Conservation (phyloP, 106 monocot genomes). For the Ottelia alismoides region DNA sequence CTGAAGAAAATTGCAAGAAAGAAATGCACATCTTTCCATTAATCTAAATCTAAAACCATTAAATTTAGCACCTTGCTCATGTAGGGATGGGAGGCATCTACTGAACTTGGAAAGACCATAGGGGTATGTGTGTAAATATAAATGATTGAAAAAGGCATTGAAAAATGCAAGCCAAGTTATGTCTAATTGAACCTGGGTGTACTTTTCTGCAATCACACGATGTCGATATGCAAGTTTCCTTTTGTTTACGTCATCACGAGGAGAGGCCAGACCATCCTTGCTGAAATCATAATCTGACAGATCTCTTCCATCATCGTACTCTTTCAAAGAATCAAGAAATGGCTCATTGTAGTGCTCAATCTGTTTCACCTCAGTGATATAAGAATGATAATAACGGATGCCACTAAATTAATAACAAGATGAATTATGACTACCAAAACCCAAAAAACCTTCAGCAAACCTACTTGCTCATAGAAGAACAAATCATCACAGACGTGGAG, state of each 20-base stretch:
- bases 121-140: too few relatives aligned
- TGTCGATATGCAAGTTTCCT: conserved; percentile 86
- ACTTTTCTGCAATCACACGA: conserved; percentile 66
- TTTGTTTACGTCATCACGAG: conserved; percentile 65
- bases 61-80: too few relatives aligned
- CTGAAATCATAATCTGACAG: conserved; percentile 80
- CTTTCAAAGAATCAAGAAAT: conserved; percentile 37
- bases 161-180: too few relatives aligned
- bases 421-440: too few relatives aligned
- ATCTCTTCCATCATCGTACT: conserved; percentile 83
- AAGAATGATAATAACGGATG: too few relatives aligned
- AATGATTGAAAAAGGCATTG: too few relatives aligned
- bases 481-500: conserved; percentile 74
- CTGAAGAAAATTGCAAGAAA: too few relatives aligned
- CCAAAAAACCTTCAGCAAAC: not conserved
- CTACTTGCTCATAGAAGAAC: conserved; percentile 85
- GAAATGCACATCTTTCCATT: too few relatives aligned
- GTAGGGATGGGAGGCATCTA: too few relatives aligned
- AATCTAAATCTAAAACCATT: too few relatives aligned
- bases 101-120: too few relatives aligned
- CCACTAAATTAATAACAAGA: too few relatives aligned
- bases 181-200: conserved; percentile 56
- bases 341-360: conserved; percentile 88
- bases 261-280: conserved; percentile 45
- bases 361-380: conserved; percentile 43